Evolutionary conservation across 225 moss, liverwort and hornwort genomes (phyloP), one percentile per base, ranked within the genome.

Genomic region (Pseudoscleropodium purum): DNA sequence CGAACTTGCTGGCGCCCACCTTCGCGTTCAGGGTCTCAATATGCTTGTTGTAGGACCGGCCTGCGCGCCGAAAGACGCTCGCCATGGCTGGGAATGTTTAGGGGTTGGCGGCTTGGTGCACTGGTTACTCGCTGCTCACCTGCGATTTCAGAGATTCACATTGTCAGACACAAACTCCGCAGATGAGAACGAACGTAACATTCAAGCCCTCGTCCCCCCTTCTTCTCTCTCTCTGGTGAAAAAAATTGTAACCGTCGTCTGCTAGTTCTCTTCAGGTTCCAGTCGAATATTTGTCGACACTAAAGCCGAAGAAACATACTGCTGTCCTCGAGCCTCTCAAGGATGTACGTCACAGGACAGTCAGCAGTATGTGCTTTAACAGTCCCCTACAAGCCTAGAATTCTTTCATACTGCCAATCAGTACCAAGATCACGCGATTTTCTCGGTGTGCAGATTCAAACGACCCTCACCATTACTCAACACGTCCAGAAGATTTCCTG

Each of bases 1-100:
- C 98, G 8, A 97, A 63, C 72, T 60, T 88, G 91, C 96, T 99
- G 41, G 82, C 88, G 75, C 92, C 92, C 65, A 99, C 92, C 75
- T 87, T 88, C 62, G 75, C 87, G 81, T 99, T 99, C 87, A 99
- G 79, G 10, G 90, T 54, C 82, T 96, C 94, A 83, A 95, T 2
- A 7, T 86, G 77, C 84, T 65, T 92, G 69, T 33, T 85, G 80
- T 34, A 93, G 10, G 87, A 62, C 83, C 93, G 92, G 41, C 92
- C 91, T 11, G 90, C 66, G 31, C 92, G 85, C 69, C 92, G 87
- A 21, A 89, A 79, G 39, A 81, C 8, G 41, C 51, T 85, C 84
- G 90, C 91, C 95, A 95, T 95, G 86, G 88, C 78, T 91, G 39
- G 13, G 54, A 54, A 30, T 49, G n/a, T 65, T 18, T 11, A 54